Percentiles rank a stretch among this genome's conserved stretches.
phyloP scores from a whole-genome alignment of 257 asterid species.

The Fraxinus excelsior region DNA sequence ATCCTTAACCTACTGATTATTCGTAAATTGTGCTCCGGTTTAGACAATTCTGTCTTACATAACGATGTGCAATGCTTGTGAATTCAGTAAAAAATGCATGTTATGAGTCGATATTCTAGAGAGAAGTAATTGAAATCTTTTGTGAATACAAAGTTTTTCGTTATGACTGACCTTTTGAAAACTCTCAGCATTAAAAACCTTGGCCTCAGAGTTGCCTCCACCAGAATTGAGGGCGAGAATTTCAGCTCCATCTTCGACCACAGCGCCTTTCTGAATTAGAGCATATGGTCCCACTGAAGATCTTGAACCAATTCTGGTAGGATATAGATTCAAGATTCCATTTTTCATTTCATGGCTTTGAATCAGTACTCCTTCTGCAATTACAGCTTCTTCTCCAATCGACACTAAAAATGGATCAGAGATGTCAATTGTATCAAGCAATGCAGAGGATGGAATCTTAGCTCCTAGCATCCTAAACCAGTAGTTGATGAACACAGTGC shows the following conservation, averaged over 20 bases:
- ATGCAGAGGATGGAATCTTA: conserved; percentile 49
- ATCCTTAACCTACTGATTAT: background rate
- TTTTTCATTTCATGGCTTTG: conserved; percentile 70
- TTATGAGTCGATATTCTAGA: background rate
- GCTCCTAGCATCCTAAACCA: conserved; percentile 74
- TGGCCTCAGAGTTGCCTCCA: conserved; percentile 26
- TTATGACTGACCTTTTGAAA: conserved; percentile 39
- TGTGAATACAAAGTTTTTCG: background rate
- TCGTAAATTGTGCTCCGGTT: background rate
- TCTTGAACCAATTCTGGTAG: conserved; percentile 50
- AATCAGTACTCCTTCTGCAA: conserved; percentile 69
- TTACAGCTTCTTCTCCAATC: conserved; percentile 56
- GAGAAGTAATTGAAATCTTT: background rate
- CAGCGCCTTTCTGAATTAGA: conserved; percentile 47
- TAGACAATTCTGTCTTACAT: background rate
- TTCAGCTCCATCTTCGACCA: conserved; percentile 50
- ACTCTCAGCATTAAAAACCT: conserved; percentile 15
- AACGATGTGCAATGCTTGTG: background rate
- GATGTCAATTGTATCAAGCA: conserved; percentile 59
- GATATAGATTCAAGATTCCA: conserved; percentile 49
- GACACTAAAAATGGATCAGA: conserved; percentile 68
- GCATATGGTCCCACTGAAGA: conserved; percentile 68
- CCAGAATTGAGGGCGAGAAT: conserved; percentile 39
- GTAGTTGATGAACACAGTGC: conserved; percentile 66
- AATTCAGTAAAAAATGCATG: background rate